Conservation (phyloP, 495 filamentous ascomycete genomes). For the Neurospora pannonica region DNA sequence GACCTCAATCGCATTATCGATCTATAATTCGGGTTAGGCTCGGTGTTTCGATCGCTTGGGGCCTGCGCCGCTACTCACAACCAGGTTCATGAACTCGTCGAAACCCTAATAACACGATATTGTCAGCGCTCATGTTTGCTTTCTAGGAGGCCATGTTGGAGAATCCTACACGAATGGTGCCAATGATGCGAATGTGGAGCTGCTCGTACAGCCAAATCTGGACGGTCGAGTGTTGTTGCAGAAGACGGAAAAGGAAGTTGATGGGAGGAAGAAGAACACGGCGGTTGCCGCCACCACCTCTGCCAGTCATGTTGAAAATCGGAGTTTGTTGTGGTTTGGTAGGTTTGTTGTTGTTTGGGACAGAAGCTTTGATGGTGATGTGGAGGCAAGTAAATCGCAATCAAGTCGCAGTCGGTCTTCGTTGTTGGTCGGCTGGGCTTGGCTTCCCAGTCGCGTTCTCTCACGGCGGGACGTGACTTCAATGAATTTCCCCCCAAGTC, state of each 20-base stretch:
- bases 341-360: background rate
- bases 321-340: conserved; percentile 1
- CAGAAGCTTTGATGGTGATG: background rate
- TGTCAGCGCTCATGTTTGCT: background rate
- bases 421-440: background rate
- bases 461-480: background rate
- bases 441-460: background rate
- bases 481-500: background rate
- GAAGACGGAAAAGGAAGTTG: conserved; percentile 96
- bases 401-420: background rate
- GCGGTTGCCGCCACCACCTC: conserved; percentile 67
- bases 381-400: background rate
- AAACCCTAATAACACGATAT: conserved; percentile 29
- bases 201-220: conserved; percentile 97
- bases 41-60: background rate
- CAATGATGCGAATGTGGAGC: conserved; percentile 83
- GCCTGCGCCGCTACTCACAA: conserved; percentile 52
- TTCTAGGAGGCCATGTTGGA: conserved; percentile 8
- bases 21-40: conserved; percentile 9
- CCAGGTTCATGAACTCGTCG: conserved; percentile 99
- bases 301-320: conserved; percentile 59
- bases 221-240: conserved; percentile 79
- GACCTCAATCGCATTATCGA: conserved; percentile 88
- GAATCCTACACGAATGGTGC: conserved; percentile 75
- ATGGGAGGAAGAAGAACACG: conserved; percentile 89